A percentile compares a stretch with the other conserved stretches of the same genome.
These are phyloP conservation scores for Thielaviopsis euricoi DNA, from an alignment of 2,329 filamentous ascomycete genomes.

Conservation along the genomic window DNA sequence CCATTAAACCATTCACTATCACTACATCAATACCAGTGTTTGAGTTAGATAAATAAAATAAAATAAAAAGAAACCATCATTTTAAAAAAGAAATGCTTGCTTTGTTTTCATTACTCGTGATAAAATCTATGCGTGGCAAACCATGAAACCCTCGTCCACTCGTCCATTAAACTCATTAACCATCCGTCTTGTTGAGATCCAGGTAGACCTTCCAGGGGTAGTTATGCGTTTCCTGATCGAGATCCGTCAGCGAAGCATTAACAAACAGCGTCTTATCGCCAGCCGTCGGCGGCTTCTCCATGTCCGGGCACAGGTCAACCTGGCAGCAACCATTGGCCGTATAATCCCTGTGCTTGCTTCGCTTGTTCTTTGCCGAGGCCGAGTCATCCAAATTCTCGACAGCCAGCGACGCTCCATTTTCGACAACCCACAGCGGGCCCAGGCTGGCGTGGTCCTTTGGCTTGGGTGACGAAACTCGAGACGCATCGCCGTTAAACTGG, in stretches of 20 bases:
- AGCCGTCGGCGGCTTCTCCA: constrained; percentile 15
- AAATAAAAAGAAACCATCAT: background rate
- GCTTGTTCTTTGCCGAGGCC: constrained; percentile 22
- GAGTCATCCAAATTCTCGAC: constrained; percentile 30
- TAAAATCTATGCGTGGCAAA: constrained; percentile 15
- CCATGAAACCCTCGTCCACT: background rate
- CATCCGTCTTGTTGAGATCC: constrained; percentile 19
- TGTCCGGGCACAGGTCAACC: constrained; percentile 15
- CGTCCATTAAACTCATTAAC: background rate
- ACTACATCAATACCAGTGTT: background rate
- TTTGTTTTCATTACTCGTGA: background rate
- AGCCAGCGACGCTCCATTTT: constrained; percentile 23
- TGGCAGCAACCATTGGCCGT: constrained; percentile 21
- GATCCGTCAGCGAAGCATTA: constrained; percentile 36
- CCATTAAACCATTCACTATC: background rate
- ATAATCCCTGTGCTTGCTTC: constrained; percentile 15
- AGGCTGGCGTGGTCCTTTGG: background rate
- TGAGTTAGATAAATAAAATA: background rate
- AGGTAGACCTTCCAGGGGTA: constrained; percentile 37
- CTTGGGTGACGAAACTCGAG: background rate
- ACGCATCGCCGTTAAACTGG: background rate
- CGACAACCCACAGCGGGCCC: background rate
- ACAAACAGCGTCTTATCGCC: constrained; percentile 36
- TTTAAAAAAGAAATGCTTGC: background rate
- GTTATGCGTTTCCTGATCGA: constrained; percentile 25